Evolutionary conservation across 106 monocot species (phyloP), one percentile per base, ranked within the genome.

Genomic region (Gastrodia elata): DNA sequence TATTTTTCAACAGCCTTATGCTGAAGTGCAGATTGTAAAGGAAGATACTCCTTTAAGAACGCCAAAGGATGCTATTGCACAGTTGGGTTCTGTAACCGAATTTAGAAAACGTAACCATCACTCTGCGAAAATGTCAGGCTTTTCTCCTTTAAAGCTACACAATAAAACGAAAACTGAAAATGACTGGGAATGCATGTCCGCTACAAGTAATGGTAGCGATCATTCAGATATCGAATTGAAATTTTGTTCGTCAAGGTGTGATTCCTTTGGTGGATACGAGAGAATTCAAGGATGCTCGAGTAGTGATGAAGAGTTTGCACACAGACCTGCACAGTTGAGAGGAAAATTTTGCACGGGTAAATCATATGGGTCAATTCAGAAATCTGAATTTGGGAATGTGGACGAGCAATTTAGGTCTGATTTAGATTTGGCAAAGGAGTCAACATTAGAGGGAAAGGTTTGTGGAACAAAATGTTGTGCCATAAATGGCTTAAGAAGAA

Each of bases 21-120:
- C 86, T 65, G 90, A 98, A 82, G 82, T 98, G 56, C 86, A 93
- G 83, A 93, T 98, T 38, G 55, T 98, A 69, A 71, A 91, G 73
- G 97, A 98, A 87, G 97, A 91, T 82, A 48, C 71, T 61, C 93
- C 97, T 75, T 38, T 84, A 49, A 82, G 87, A 82, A 98, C 91
- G 36, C 97, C 97, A 80, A 98, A 65, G 71, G 84, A 75, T 80
- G 91, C 93, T 68, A 87, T 98, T 84, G 88, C 74, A 34, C 82
- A 79, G 27, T 79, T 93, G 74, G 88, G 88, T 73, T 80, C 88
- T 49, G 77, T 87, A 34, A 37, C 64, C 15, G 88, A 85, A 56
- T 69, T 58, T 18, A 73, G 40, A 5, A 74, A 46, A 39, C 68
- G 64, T 25, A 46, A 41, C 57, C 41, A 33, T 64, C 46, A 82